Percentiles rank a stretch among this genome's conserved stretches.
phyloP scores from a whole-genome alignment of 768 basidiomycete genomes.

The Hygrophorus pudorinus region DNA sequence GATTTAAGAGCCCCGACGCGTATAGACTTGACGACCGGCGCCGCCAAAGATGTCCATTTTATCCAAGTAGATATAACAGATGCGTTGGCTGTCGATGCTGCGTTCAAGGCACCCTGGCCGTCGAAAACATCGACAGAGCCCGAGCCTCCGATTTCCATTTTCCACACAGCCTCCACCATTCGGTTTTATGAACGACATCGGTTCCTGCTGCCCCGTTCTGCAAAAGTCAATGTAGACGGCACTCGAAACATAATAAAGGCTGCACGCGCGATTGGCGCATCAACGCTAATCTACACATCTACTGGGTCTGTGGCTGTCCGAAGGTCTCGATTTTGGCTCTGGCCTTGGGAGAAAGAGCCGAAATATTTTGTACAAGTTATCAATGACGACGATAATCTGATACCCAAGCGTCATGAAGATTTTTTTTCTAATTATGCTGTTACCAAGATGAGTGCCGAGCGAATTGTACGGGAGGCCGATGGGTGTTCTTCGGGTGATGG shows the following conservation, averaged over 20 bases:
- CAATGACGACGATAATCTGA: slow-evolving; percentile 44
- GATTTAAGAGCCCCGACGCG: slow-evolving; percentile 58
- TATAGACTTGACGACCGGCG: slow-evolving; percentile 42
- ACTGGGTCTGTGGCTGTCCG: slow-evolving; percentile 57
- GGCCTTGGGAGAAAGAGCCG: slow-evolving; percentile 66
- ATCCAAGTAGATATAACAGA: slow-evolving; percentile 51
- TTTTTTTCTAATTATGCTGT: slow-evolving; percentile 76
- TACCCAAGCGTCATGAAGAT: slow-evolving; percentile 45
- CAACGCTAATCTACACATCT: slow-evolving; percentile 59
- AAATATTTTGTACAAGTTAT: slow-evolving; percentile 50
- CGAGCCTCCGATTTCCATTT: slow-evolving; percentile 45
- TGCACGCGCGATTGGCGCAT: slow-evolving; percentile 42
- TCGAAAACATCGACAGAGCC: slow-evolving; percentile 11
- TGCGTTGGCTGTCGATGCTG: slow-evolving; percentile 38
- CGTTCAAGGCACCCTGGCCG: slow-evolving; percentile 61
- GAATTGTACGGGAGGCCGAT: slow-evolving; percentile 28
- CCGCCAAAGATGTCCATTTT: slow-evolving; percentile 44
- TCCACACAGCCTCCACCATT: slow-evolving; percentile 71
- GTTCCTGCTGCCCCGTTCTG: slow-evolving; percentile 41
- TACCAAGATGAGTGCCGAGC: slow-evolving; percentile 53
- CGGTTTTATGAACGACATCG: slow-evolving; percentile 63
- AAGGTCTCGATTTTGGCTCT: slow-evolving; percentile 51
- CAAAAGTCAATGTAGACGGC: slow-evolving; percentile 54
- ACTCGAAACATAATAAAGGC: slow-evolving; percentile 60
- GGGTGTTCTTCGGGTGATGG: slow-evolving; percentile 17